Base-by-base conservation (phyloP, 179 eudicot genomes). In the Spinacia oleracea region DNA sequence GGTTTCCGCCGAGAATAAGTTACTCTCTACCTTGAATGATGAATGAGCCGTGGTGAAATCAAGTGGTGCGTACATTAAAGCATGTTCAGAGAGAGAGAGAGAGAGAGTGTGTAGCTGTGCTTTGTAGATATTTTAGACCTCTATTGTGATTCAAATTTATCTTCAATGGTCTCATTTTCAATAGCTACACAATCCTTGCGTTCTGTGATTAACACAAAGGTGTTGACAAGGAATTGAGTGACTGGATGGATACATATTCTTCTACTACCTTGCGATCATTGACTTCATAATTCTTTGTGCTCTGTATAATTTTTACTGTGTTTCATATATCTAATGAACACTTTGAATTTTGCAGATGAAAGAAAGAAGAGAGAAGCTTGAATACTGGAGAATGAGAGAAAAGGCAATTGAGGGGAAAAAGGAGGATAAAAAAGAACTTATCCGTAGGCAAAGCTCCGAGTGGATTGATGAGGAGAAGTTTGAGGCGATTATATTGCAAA, bases 331-430 rank as follows among this genome's bases (percentile, higher is more conserved):
- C 20, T n/a, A 69, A 67, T 43, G 14, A 43, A 15, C 55, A 69
- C 56, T 70, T 25, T 35, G 9, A 70, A 14, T 27, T 46, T 3
- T 45, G 35, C 56, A 70, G 73, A 46, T 70, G 56, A 70, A 70
- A 89, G 98, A 94, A 85, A 89, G 87, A 87, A 81, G 83, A 32
- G 89, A 90, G 84, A 92, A 92, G 85, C 94, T 91, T 48, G 96
- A 90, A 66, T 91, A 90, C 78, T 90, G 97, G 97, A 94, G 84
- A 75, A 81, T 5, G 85, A 87, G 88, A 84, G 82, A 86, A 78
- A 80, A 72, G 38, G 59, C 79, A 42, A 58, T 88, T 4, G 80
- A 72, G 73, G 91, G 90, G 72, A 89, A 75, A 82, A 92, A 83
- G 86, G 83, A 80, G 29, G 87, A 77, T 40, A 84, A 86, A 82